Percentiles rank a stretch among this genome's conserved stretches.
Evolutionary conservation across 129 eudicot species (phyloP).

Genomic region (Flaveria linearis): DNA sequence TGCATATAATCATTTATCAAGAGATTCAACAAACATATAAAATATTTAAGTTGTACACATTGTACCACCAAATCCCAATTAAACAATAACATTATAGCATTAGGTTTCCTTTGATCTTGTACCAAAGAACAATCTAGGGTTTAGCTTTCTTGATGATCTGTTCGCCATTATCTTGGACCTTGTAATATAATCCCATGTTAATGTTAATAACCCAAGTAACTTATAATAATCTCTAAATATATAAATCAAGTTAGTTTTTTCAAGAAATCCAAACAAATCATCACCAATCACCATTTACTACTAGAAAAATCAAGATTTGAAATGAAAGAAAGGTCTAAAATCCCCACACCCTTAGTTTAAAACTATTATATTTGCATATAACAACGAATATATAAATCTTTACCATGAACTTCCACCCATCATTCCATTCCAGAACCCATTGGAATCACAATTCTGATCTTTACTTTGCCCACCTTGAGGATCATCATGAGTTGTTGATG

Average conservation of each 20-base stretch:
- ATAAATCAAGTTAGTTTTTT: constrained; percentile 41
- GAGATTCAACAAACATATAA: constrained; percentile 24
- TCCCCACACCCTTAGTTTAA: constrained; percentile 9
- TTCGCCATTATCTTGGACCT: constrained; percentile 27
- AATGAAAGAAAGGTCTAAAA: constrained; percentile 17
- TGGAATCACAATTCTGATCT: constrained; percentile 59
- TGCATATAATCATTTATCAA: constrained; percentile 11
- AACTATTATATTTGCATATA: constrained; percentile 18
- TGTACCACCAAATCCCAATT: constrained; percentile 31
- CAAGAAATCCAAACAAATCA: constrained; percentile 40
- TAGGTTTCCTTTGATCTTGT: constrained; percentile 19
- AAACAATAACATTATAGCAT: constrained; percentile 21
- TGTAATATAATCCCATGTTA: neutral
- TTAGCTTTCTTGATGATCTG: constrained; percentile 22
- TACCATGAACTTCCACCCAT: constrained; percentile 82
- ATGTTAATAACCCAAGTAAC: neutral
- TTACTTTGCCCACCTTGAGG: constrained; percentile 27
- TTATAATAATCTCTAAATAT: constrained; percentile 2
- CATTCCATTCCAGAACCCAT: constrained; percentile 76
- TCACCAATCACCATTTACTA: constrained; percentile 32
- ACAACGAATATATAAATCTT: constrained; percentile 12
- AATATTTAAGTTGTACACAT: constrained; percentile 13
- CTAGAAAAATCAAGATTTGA: constrained; percentile 30
- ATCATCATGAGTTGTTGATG: constrained; percentile 31
- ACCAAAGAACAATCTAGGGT: constrained; percentile 36